phyloP scores from a whole-genome alignment of 169 alveolate species.

The Plasmodium berghei region DNA sequence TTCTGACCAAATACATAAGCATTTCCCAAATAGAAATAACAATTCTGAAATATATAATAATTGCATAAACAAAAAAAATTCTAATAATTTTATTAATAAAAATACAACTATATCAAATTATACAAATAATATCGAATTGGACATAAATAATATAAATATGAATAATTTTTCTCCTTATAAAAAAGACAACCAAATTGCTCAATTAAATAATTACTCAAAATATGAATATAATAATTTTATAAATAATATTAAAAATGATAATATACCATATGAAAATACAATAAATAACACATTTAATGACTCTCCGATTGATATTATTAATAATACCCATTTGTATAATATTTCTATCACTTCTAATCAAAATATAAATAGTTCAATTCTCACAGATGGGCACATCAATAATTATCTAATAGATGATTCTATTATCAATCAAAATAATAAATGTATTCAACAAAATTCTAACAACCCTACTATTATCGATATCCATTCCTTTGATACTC shows the following conservation, averaged over 20 bases:
- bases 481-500: neutral
- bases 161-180: slow-evolving; percentile 8
- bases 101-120: neutral
- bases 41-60: slow-evolving; percentile 9
- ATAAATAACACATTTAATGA: slow-evolving; percentile 31
- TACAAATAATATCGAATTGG: neutral
- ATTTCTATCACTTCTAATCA: neutral
- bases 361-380: neutral
- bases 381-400: neutral
- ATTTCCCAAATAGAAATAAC: neutral
- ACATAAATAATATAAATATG: slow-evolving; percentile 8
- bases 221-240: neutral
- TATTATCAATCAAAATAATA: neutral
- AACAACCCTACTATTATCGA: neutral
- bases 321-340: neutral
- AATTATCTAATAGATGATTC: neutral
- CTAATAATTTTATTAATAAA: slow-evolving; percentile 5
- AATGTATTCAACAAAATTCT: neutral
- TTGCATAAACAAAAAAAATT: neutral
- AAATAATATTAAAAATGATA: slow-evolving; percentile 20
- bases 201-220: neutral
- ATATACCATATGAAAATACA: slow-evolving; percentile 2
- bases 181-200: neutral
- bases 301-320: neutral
- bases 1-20: neutral